Base-by-base conservation (phyloP, 2,329 filamentous ascomycete genomes). In the Fusarium chlamydosporum region DNA sequence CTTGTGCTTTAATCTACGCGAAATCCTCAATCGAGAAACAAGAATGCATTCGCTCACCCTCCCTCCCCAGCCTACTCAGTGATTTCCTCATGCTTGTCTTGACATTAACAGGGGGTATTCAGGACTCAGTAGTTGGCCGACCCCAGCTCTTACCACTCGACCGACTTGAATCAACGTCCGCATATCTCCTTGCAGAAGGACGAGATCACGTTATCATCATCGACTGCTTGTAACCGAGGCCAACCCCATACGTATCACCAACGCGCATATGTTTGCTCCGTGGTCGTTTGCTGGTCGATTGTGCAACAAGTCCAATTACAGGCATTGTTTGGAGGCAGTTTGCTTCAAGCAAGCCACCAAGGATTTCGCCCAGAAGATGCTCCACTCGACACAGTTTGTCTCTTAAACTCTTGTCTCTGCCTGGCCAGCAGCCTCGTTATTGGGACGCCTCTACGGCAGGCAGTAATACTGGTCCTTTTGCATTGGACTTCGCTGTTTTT, bases 151-250 rank as follows among this genome's bases (percentile, higher is more conserved):
- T 56, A 38, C 40, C 53, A 48, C 43, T 51, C 27, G 40, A 56
- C 53, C 27, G 40, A 56, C 53, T 29, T 67, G 47, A 54, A 45
- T 51, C 27, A 40, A 57, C 53, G 35, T 67, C 51, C 35, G 40
- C 45, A 46, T 23, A 56, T 57, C 61, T 56, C 59, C 63, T 69
- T 71, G 66, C 72, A 73, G 72, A 43, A 60, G 61, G 53, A 40
- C 16, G 13, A 56, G 38, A 60, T 74, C 72, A 74, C 72, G 72
- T 74, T 74, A 74, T 64, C 55, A 37, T n/a, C n/a, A 38, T 53
- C 33, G 37, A 38, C 59, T 72, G 55, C 29, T 53, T 46, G 40
- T 51, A 51, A 23, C 42, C 56, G 55, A 57, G 50, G 41, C 56
- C 57, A 52, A 56, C 42, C 40, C 20, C 31, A 37, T 46, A 40